Evolutionary conservation across 2,329 filamentous ascomycete species (phyloP), one percentile per base, ranked within the genome.

Genomic region (Fusarium buxicola): DNA sequence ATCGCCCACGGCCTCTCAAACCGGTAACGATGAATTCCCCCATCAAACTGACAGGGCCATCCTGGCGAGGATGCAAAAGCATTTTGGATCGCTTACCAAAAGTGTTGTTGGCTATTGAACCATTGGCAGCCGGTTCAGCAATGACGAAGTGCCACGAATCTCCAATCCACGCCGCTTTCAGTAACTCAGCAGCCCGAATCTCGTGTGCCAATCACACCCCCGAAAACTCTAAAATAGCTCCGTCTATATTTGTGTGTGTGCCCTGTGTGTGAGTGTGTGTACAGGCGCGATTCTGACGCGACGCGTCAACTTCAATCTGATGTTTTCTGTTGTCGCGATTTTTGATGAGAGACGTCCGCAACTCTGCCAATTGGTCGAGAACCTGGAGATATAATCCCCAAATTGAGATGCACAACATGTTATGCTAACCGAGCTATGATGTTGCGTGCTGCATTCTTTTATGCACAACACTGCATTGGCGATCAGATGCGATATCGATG

Each of bases 401-500:
- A 30, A 13, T 4, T 21, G 4, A 44, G 36, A 60, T 60, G 46
- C 39, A 54, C 39, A 57, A 35, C 38, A 30, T 36, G 27, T 56
- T 58, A 50, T 60, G 55, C 57, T 47, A 35, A 52, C 32, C 21
- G 28, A 56, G 46, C 41, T 15, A 35, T 51, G 52, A 61, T 63
- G 48, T 55, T 46, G 48, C 55, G 40, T 21, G 35, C 59, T 55
- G 59, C 64, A 65, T 45, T 63, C n/a, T 50, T 41, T 35, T 61
- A 58, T 69, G 68, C 68, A 70, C 61, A 70, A 63, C 63, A 68
- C 50, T 69, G 68, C 68, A 69, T 66, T 61, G 50, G 40, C 53
- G 68, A 70, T 70, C 68, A 60, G 58, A 60, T 53, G 44, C 49
- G 52, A 43, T 54, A 57, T 45, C 40, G 44, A 43, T 63, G 50